These are phyloP conservation scores for Mortierella sp. DNA, from an alignment of 371 early-diverging fungal genomes.

Conservation along the genomic window DNA sequence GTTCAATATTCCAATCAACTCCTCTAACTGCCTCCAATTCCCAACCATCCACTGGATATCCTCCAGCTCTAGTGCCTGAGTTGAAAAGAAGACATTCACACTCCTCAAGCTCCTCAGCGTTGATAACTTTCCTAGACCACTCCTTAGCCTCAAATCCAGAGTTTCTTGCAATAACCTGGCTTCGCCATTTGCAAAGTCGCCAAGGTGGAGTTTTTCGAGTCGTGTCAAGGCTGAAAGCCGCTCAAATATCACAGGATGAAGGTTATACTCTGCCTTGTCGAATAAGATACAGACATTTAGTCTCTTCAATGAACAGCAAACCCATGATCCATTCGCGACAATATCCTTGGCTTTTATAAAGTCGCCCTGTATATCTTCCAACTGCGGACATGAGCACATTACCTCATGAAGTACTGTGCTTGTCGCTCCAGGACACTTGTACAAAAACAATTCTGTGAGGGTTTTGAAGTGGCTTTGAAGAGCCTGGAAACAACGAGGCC, in stretches of 20 bases:
- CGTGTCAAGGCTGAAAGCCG: not conserved
- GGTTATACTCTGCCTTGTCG: not conserved
- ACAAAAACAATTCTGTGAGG: not conserved
- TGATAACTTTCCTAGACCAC: not conserved
- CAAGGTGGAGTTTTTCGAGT: not conserved
- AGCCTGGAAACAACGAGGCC: not conserved
- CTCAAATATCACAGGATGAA: not conserved
- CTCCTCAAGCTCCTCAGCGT: not conserved
- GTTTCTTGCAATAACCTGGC: not conserved
- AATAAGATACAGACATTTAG: not conserved
- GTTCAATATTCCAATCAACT: not conserved
- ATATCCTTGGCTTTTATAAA: not conserved
- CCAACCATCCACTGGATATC: constrained; percentile 6
- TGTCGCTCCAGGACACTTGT: not conserved
- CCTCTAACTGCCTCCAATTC: not conserved
- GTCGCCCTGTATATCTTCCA: not conserved
- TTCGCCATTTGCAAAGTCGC: not conserved
- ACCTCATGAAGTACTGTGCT: not conserved
- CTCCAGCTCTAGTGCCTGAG: not conserved
- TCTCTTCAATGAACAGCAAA: not conserved
- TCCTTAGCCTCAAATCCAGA: not conserved
- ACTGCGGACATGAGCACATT: not conserved
- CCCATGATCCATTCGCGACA: not conserved
- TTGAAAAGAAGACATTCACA: not conserved
- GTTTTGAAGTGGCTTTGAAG: not conserved